phyloP scores from a whole-genome alignment of 306 rosid species.

The Quillaja saponaria region DNA sequence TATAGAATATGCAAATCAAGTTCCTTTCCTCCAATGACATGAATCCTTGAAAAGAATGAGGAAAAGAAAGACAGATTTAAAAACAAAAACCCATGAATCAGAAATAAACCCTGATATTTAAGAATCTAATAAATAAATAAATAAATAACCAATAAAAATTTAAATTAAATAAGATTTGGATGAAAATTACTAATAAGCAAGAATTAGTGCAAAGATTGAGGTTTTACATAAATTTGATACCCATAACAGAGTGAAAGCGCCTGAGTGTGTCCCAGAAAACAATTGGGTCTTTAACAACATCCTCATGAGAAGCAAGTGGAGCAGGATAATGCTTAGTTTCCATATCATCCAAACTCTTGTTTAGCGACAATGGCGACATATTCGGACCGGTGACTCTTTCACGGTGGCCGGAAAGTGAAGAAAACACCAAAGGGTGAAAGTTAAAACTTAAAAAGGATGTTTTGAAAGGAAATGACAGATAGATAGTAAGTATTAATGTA shows the following conservation, averaged over 20 bases:
- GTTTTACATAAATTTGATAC: slow-evolving; percentile 80
- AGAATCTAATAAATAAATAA: slow-evolving; percentile 9
- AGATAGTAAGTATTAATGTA: slow-evolving; percentile 13
- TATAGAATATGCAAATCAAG: slow-evolving; percentile 88
- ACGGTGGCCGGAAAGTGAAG: slow-evolving; percentile 22
- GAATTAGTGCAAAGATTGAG: not conserved
- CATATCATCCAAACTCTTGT: slow-evolving; percentile 15
- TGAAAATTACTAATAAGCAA: not conserved
- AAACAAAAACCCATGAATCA: not conserved
- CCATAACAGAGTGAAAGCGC: slow-evolving; percentile 80
- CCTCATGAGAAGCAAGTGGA: slow-evolving; percentile 69
- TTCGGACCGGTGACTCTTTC: slow-evolving; percentile 14
- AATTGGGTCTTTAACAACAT: slow-evolving; percentile 42
- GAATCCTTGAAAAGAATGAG: slow-evolving; percentile 57
- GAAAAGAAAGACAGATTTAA: slow-evolving; percentile 17
- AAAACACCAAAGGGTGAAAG: not conserved
- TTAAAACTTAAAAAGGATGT: not conserved
- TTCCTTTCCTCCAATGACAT: slow-evolving; percentile 97
- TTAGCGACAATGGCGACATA: slow-evolving; percentile 46
- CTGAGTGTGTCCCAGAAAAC: slow-evolving; percentile 86
- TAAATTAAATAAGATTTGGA: not conserved
- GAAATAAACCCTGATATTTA: not conserved
- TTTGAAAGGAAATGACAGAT: not conserved
- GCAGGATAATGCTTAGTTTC: slow-evolving; percentile 63
- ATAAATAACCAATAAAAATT: too few species aligned